Percentiles rank a stretch among this genome's conserved stretches.
Evolutionary conservation across 73 alveolate genomes (phyloP).

Genomic region (Tetrahymena elliotti): DNA sequence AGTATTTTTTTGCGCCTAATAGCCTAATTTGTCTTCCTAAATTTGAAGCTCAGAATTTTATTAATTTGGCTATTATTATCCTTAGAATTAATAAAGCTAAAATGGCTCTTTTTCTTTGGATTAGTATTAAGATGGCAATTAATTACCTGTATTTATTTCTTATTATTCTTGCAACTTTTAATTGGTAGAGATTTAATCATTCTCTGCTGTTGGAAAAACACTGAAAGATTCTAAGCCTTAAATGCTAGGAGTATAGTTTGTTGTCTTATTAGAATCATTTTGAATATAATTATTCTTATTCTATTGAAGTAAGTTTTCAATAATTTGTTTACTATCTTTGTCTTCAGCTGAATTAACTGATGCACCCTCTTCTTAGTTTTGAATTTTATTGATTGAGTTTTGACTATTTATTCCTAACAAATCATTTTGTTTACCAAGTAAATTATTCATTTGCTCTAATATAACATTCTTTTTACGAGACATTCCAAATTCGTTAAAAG

Average conservation of each 20-base stretch:
- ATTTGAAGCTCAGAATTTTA: neutral
- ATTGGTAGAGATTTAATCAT: neutral
- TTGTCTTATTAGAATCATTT: neutral
- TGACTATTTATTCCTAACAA: neutral
- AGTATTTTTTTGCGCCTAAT: neutral
- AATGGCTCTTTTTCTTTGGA: neutral
- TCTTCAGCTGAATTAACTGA: neutral
- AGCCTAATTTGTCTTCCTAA: neutral
- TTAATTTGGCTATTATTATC: neutral
- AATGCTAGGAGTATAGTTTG: neutral
- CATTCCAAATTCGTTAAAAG: neutral
- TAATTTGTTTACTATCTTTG: neutral
- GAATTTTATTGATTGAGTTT: neutral
- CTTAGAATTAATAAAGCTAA: neutral
- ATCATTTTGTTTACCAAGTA: neutral
- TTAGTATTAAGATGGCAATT: neutral
- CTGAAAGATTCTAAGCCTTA: neutral
- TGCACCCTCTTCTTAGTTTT: neutral
- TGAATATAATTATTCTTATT: neutral
- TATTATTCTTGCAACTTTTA: neutral
- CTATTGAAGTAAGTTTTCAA: neutral
- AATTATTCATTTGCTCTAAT: neutral
- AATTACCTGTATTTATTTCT: neutral
- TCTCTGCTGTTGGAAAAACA: neutral
- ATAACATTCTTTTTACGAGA: neutral